A percentile compares a stretch with the other conserved stretches of the same genome.
Conservation (phyloP, 1,139 yeast genomes). For the Candida pseudoviswanathii region DNA sequence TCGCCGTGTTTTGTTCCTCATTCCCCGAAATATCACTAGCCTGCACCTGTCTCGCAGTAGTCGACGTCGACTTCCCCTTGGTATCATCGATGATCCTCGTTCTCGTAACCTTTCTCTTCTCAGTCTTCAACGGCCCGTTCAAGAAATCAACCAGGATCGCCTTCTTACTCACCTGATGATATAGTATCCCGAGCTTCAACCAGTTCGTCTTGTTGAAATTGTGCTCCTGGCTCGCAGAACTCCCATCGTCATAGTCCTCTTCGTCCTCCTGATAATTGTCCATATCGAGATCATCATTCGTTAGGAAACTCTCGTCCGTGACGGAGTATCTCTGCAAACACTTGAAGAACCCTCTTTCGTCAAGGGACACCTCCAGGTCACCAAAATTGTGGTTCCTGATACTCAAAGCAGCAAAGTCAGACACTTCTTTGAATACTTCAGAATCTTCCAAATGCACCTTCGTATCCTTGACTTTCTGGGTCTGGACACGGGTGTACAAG, state of each 20-base stretch:
- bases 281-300: constrained; percentile 8
- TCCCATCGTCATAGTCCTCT: constrained; percentile 14
- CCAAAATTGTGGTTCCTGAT: constrained; percentile 62
- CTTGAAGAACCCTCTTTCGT: constrained; percentile 47
- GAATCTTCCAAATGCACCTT: constrained; percentile 34
- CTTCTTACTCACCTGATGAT: constrained; percentile 46
- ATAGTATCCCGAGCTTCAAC: constrained; percentile 60
- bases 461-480: constrained; percentile 30
- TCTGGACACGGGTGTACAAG: constrained; percentile 31
- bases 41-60: constrained; percentile 58
- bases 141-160: constrained; percentile 62
- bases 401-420: constrained; percentile 49
- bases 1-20: constrained; percentile 59
- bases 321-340: constrained; percentile 41
- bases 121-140: constrained; percentile 72
- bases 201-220: constrained; percentile 51
- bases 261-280: constrained; percentile 12
- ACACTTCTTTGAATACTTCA: constrained; percentile 42
- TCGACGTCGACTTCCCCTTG: constrained; percentile 31
- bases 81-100: constrained; percentile 47
- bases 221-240: constrained; percentile 21
- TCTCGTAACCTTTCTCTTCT: constrained; percentile 43
- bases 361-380: constrained; percentile 50
- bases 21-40: constrained; percentile 52
- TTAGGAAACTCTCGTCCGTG: constrained; percentile 11